Percentiles rank a stretch among this genome's conserved stretches.
Conservation (phyloP, 331 rosid species). For the Quercus tomentella region DNA sequence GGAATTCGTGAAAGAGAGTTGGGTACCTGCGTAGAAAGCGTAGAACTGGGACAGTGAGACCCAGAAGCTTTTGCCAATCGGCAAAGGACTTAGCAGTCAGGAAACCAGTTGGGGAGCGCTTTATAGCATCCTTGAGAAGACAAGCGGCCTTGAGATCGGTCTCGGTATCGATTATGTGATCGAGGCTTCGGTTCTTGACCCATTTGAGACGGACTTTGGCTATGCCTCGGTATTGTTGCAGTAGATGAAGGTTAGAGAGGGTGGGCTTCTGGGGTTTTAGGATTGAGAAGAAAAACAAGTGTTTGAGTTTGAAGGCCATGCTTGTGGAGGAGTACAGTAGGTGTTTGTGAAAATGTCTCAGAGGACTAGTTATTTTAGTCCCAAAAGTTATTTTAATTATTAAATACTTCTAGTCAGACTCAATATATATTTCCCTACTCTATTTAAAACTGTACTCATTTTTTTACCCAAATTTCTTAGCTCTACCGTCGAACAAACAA, state of each 20-base stretch:
- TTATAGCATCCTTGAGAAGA: constrained; percentile 79
- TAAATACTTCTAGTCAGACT: too few relatives aligned
- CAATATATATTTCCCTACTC: too few relatives aligned
- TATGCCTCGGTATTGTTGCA: constrained; percentile 62
- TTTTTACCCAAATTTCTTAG: too few relatives aligned
- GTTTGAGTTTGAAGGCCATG: constrained; percentile 20
- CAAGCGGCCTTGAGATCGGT: constrained; percentile 85
- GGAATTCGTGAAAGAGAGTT: constrained; percentile 78
- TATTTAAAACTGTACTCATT: too few relatives aligned
- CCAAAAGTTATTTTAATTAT: too few relatives aligned
- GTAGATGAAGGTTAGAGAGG: constrained; percentile 9
- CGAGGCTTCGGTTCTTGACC: constrained; percentile 82
- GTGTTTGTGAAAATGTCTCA: background rate
- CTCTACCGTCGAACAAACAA: too few relatives aligned
- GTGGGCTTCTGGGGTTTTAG: background rate
- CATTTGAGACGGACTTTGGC: constrained; percentile 83
- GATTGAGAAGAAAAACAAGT: constrained; percentile 2
- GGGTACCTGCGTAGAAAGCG: constrained; percentile 94
- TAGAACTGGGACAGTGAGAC: constrained; percentile 90
- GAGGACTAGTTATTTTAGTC: background rate
- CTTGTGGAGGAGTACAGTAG: background rate
- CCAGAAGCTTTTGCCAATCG: constrained; percentile 86
- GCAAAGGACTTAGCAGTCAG: constrained; percentile 67
- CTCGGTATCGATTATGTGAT: constrained; percentile 85
- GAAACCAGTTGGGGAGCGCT: constrained; percentile 75